These are phyloP conservation scores for Boletus tylopilopsis DNA, from an alignment of 768 basidiomycete genomes.

Conservation along the genomic window DNA sequence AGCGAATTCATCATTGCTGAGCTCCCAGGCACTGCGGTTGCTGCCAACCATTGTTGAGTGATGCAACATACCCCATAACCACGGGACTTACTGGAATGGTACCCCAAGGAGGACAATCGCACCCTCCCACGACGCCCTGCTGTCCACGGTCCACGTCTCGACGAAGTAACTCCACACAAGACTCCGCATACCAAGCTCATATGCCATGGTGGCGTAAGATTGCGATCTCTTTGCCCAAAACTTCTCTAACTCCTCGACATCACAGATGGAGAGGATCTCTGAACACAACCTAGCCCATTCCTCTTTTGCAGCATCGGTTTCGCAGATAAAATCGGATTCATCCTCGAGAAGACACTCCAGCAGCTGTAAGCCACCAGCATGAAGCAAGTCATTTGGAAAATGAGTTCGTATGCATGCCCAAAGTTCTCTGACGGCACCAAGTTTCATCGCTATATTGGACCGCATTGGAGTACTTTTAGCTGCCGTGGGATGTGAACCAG, in stretches of 20 bases:
- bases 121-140: slow-evolving; percentile 50
- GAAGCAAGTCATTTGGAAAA: slow-evolving; percentile 42
- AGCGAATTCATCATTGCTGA: slow-evolving; percentile 49
- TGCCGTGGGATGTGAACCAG: slow-evolving; percentile 2
- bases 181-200: slow-evolving; percentile 41
- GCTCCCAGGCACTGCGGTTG: slow-evolving; percentile 46
- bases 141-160: slow-evolving; percentile 50
- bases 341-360: slow-evolving; percentile 47
- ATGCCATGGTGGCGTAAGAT: slow-evolving; percentile 26
- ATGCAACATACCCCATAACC: neutral
- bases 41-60: slow-evolving; percentile 23
- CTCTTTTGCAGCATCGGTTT: slow-evolving; percentile 43
- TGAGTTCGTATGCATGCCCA: slow-evolving; percentile 47
- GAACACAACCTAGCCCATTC: slow-evolving; percentile 62
- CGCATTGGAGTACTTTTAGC: slow-evolving; percentile 8
- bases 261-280: slow-evolving; percentile 48
- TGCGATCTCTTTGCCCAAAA: slow-evolving; percentile 45
- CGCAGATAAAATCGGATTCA: slow-evolving; percentile 42
- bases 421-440: slow-evolving; percentile 55
- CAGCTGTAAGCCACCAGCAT: slow-evolving; percentile 42
- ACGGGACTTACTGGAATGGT: slow-evolving; percentile 58
- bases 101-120: slow-evolving; percentile 48
- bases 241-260: slow-evolving; percentile 40
- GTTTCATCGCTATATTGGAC: slow-evolving; percentile 49
- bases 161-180: slow-evolving; percentile 56